phyloP scores from a whole-genome alignment of 352 stramenopile genomes.

The Albugo candida region DNA sequence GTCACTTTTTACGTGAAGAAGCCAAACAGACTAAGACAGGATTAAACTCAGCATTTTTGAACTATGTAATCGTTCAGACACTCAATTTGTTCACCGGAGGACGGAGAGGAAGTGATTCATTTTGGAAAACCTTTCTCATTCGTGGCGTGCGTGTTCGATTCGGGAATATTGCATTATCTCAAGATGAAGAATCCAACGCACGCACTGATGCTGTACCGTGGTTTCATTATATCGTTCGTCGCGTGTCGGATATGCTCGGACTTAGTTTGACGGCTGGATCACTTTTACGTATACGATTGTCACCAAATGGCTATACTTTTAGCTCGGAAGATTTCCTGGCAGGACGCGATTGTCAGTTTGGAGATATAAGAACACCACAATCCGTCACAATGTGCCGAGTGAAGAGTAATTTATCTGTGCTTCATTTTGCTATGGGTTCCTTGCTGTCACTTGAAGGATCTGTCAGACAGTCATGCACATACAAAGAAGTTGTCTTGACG shows the following conservation, averaged over 20 bases:
- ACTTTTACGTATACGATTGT: constrained; percentile 21
- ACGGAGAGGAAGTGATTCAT: constrained; percentile 27
- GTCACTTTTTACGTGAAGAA: constrained; percentile 38
- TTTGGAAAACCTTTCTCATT: constrained; percentile 57
- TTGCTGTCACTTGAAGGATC: constrained; percentile 59
- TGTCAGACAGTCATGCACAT: constrained; percentile 51
- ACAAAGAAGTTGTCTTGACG: constrained; percentile 47
- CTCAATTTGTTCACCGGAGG: constrained; percentile 57
- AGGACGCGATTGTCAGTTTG: background rate
- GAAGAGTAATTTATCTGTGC: constrained; percentile 71
- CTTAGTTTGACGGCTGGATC: constrained; percentile 19
- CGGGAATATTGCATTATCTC: constrained; percentile 30
- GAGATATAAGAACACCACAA: background rate
- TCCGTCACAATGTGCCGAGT: constrained; percentile 21
- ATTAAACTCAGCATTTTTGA: constrained; percentile 20
- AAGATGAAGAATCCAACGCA: constrained; percentile 66
- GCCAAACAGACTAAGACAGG: constrained; percentile 17
- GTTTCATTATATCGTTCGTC: constrained; percentile 27
- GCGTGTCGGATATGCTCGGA: constrained; percentile 33
- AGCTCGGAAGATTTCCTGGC: constrained; percentile 41
- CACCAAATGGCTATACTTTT: constrained; percentile 54
- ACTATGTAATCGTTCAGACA: constrained; percentile 24
- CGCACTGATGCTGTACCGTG: constrained; percentile 25
- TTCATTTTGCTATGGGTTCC: constrained; percentile 79
- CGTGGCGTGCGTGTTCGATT: constrained; percentile 61